phyloP scores from a whole-genome alignment of 371 early-diverging fungal species.

The Rhizopus arrhizus region DNA sequence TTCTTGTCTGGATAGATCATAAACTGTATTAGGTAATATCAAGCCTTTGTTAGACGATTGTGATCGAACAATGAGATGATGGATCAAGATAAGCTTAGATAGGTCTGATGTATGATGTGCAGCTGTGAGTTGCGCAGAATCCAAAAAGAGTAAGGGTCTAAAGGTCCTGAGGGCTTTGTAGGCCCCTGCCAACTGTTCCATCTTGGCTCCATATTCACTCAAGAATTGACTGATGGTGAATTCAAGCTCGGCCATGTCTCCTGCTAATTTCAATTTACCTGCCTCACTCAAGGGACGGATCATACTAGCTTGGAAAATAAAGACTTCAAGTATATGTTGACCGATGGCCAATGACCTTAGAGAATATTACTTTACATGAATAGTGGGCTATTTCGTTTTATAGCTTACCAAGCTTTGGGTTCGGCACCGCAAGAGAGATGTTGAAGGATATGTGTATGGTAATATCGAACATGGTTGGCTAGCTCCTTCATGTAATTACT shows the following conservation, averaged over 20 bases:
- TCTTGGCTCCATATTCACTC: slow-evolving; percentile 53
- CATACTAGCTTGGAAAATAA: slow-evolving; percentile 64
- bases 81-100: slow-evolving; percentile 49
- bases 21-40: slow-evolving; percentile 56
- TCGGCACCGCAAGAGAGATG: slow-evolving; percentile 66
- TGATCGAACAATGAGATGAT: slow-evolving; percentile 65
- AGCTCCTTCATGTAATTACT: slow-evolving; percentile 62
- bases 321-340: slow-evolving; percentile 53
- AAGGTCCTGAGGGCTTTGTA: slow-evolving; percentile 64
- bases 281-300: slow-evolving; percentile 63
- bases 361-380: not conserved
- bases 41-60: slow-evolving; percentile 38
- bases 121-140: slow-evolving; percentile 56
- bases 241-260: slow-evolving; percentile 75
- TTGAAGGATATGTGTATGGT: slow-evolving; percentile 56
- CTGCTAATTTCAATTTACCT: slow-evolving; percentile 65
- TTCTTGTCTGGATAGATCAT: slow-evolving; percentile 57
- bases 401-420: slow-evolving; percentile 57
- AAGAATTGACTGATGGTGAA: slow-evolving; percentile 61
- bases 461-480: slow-evolving; percentile 57
- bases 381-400: not conserved
- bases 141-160: slow-evolving; percentile 60
- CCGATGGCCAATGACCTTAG: slow-evolving; percentile 55
- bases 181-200: slow-evolving; percentile 57
- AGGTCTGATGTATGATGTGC: slow-evolving; percentile 55